Base-by-base conservation (phyloP, 352 stramenopile genomes). In the Blastocystis hominis region DNA sequence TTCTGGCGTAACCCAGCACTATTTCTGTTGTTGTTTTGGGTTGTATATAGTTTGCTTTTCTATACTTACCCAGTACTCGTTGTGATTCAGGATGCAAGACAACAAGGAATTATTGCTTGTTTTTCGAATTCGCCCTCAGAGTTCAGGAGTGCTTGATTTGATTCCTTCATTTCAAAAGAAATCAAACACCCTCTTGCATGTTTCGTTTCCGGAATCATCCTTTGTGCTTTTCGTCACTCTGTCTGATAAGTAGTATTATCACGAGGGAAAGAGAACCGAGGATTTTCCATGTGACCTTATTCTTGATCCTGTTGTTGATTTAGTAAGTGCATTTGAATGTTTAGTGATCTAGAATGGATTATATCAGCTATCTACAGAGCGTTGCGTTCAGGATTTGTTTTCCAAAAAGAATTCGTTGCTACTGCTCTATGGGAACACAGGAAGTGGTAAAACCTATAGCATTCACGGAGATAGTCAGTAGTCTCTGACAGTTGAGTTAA, bases 121-220 rank as follows among this genome's bases (percentile, higher is more conserved):
- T 66, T 50, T 66, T 63, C 72, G 72, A 13, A 68, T 84, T 68
- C 47, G 72, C 9, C 72, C 72, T 20, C 72, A 84, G 20, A 30
- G 38, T 34, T 54, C 54, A 7, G 72, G 50, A 10, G 59, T 30
- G 17, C 17, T 36, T 40, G 36, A 63, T 36, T n/a, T 69, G 13
- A 68, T 64, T 63, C 30, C 53, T 5, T 42, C 17, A 54, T 53
- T 84, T 34, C 36, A 53, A 42, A 84, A 84, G 53, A 50, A 24
- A 46, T 38, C 47, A 30, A 64, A 47, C 42, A 40, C 34, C 30
- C 68, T 53, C 5, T 15, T 84, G 10, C 44, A 68, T n/a, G 47
- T 84, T 66, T 30, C 46, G 17, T 66, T 84, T 66, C 72, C 72
- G 1, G 54, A 38, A 34, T 56, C 72, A n/a, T 84, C 72, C 9